phyloP scores from a whole-genome alignment of 2,329 filamentous ascomycete genomes.

The Venturia aucupariae region DNA sequence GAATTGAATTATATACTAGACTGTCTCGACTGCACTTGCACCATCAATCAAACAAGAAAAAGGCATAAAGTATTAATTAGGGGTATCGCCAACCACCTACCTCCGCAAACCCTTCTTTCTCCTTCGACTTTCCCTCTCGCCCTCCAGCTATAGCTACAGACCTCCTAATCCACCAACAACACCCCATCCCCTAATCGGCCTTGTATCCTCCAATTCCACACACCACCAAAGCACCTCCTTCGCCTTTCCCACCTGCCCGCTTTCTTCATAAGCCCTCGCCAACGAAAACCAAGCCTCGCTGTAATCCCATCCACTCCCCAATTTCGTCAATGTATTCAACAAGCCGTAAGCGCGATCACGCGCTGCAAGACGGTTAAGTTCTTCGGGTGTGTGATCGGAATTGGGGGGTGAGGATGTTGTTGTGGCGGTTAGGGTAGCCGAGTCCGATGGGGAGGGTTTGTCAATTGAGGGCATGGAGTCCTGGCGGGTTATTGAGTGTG shows the following conservation, averaged over 20 bases:
- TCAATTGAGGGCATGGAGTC: not conserved
- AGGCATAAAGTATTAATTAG: too few relatives aligned
- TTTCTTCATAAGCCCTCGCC: constrained; percentile 78
- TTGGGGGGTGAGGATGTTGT: not conserved
- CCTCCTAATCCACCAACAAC: constrained; percentile 45
- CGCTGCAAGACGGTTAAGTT: constrained; percentile 75
- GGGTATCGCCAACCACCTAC: too few relatives aligned
- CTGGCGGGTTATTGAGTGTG: not conserved
- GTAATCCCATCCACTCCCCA: constrained; percentile 81
- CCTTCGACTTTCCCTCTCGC: too few relatives aligned
- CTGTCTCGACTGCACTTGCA: too few relatives aligned
- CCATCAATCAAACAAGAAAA: too few relatives aligned
- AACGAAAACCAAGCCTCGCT: constrained; percentile 90
- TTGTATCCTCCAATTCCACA: constrained; percentile 82
- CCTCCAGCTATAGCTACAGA: too few relatives aligned
- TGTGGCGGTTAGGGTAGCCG: not conserved
- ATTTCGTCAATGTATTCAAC: constrained; percentile 71
- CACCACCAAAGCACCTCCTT: constrained; percentile 97
- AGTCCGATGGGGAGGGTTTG: not conserved
- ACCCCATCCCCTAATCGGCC: constrained; percentile 70
- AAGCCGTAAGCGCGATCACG: constrained; percentile 82
- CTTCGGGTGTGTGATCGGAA: constrained; percentile 40
- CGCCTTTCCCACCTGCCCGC: constrained; percentile 75
- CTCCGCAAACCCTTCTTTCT: too few relatives aligned
- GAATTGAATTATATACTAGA: too few relatives aligned